phyloP scores from a whole-genome alignment of 176 grass and related monocot genomes.

The Hordeum marinum region DNA sequence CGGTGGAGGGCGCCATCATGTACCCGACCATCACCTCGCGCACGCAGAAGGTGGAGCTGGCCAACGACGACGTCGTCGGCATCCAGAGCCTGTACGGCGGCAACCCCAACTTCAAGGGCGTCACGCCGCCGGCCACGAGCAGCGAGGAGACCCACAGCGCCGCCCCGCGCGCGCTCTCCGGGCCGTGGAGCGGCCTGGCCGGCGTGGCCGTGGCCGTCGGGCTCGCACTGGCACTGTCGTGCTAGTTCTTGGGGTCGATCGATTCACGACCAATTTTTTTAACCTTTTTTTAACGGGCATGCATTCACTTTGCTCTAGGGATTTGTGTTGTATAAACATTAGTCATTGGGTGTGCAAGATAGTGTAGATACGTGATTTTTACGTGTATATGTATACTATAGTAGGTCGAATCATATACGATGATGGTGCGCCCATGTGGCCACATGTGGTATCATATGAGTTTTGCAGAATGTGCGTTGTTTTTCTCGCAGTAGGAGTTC shows the following conservation, averaged over 20 bases:
- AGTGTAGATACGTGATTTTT: background rate
- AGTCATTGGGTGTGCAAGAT: background rate
- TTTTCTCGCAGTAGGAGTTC: background rate
- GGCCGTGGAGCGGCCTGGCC: background rate
- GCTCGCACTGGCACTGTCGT: constrained; percentile 1
- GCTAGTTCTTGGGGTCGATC: background rate
- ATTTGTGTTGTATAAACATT: background rate
- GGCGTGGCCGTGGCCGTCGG: background rate
- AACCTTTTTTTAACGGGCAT: background rate
- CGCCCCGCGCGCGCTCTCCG: background rate
- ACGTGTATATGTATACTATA: no score
- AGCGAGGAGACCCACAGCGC: constrained; percentile 53
- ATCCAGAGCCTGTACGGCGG: constrained; percentile 74
- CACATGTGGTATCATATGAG: background rate
- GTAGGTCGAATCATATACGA: background rate
- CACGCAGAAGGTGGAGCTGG: constrained; percentile 68
- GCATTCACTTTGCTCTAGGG: background rate
- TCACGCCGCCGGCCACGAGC: constrained; percentile 24
- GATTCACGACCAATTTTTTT: background rate
- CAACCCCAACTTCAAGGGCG: constrained; percentile 73
- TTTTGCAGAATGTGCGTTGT: background rate
- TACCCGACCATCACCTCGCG: constrained; percentile 62
- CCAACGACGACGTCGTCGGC: constrained; percentile 55
- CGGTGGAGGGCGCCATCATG: constrained; percentile 59
- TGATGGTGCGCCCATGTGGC: background rate